Base-by-base conservation (phyloP, 2,329 filamentous ascomycete species). In the Xylariaceae sp. region DNA sequence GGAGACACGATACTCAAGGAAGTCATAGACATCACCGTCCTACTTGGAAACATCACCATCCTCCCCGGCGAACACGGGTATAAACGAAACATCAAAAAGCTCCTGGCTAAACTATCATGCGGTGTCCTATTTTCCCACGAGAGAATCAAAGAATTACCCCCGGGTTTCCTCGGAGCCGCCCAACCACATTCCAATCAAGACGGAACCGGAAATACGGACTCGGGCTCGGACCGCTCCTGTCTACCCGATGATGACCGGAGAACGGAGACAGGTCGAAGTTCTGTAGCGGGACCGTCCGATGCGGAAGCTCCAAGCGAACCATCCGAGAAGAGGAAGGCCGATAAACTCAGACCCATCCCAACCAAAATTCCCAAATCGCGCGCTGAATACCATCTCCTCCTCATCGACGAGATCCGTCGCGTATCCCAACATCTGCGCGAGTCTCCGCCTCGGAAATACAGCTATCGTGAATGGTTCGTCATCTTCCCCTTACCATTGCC, bases 1-100 rank as follows among this genome's bases (percentile, higher is more conserved):
- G 89, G 89, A 23, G 88, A 95, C 68, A 97, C 92, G 0, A 82
- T 96, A 17, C 87, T 96, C 51, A 85, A 83, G 66, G 73, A 76
- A 3, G 73, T 87, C 57, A 76, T 78, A 9, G 82, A 87, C 57
- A 71, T 76, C 3, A 87, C 83, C 0, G 74, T 86, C 23, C 74
- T 76, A 35, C 67, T 87, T 0, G 84, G 83, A 58, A 82, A 80
- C 47, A 73, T 86, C 51, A 87, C 84, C 3, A 85, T 87, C 56
- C 69, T 87, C 1, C 84, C 84, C 0, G 80, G 82, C 5, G 83
- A 87, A 48, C 73, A 73, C 5, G 77, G 78, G 0, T 75, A 84
- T 41, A 73, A 68, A 35, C 73, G 72, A 5, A 78, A 81, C 5
- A 35, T 80, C 6, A 81, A 78, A 64, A 72, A 76, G 44, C 60